Evolutionary conservation across 2,329 filamentous ascomycete genomes (phyloP).

Genomic region (Hypoxylon sp.): DNA sequence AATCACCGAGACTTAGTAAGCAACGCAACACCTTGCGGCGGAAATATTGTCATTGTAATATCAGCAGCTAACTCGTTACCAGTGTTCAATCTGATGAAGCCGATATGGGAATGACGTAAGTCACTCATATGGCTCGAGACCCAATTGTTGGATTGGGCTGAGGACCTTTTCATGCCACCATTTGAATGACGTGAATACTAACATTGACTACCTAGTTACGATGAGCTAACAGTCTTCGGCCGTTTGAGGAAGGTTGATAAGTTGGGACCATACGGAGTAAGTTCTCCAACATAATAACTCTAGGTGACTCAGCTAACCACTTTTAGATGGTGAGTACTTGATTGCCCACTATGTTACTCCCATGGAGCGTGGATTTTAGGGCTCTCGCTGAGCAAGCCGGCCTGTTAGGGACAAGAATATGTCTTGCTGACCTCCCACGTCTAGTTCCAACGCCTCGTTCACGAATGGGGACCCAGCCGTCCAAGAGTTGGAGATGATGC

Average conservation of each 20-base stretch:
- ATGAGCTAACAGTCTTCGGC: conserved; percentile 60
- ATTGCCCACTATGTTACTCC: neutral
- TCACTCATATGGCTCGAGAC: neutral
- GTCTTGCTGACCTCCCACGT: neutral
- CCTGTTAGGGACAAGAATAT: too few species aligned
- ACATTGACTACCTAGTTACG: conserved; percentile 53
- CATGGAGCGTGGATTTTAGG: neutral
- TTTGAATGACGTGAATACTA: neutral
- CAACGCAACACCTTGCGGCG: neutral
- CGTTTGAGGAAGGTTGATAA: conserved; percentile 62
- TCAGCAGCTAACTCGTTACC: neutral
- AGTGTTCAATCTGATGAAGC: conserved; percentile 62
- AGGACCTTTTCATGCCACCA: neutral
- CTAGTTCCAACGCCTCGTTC: conserved; percentile 61
- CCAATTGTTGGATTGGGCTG: neutral
- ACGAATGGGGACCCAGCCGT: conserved; percentile 61
- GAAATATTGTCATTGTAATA: neutral
- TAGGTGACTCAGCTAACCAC: neutral
- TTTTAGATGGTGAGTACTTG: conserved; percentile 4
- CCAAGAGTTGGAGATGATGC: conserved; percentile 49
- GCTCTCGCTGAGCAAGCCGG: neutral
- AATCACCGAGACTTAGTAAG: conserved; percentile 70
- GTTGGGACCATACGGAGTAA: conserved; percentile 62
- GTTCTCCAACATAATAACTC: neutral
- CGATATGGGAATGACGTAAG: conserved; percentile 66